These are phyloP conservation scores for Pleurotus salmoneostramineus DNA, from an alignment of 768 basidiomycete genomes.

Conservation along the genomic window DNA sequence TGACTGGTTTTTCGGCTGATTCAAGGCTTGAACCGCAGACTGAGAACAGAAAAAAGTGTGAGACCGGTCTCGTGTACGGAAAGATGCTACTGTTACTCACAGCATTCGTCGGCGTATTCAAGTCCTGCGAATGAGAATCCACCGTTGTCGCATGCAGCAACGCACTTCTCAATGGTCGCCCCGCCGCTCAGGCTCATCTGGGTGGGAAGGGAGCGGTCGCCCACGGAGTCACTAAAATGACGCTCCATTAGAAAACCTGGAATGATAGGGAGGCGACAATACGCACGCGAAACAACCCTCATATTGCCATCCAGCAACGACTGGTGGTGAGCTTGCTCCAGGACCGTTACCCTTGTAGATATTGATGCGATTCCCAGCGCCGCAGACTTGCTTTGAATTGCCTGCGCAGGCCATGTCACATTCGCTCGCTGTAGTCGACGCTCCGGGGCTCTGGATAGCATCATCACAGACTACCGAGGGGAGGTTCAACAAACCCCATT, in stretches of 20 bases:
- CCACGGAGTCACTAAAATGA: not conserved
- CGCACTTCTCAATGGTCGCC: slow-evolving; percentile 35
- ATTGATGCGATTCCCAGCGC: slow-evolving; percentile 39
- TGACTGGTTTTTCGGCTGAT: not conserved
- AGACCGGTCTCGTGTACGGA: not conserved
- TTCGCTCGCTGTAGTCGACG: slow-evolving; percentile 14
- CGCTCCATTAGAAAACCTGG: too few relatives aligned
- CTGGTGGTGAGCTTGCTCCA: slow-evolving; percentile 8
- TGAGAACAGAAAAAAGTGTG: not conserved
- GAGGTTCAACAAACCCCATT: not conserved
- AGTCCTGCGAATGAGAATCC: slow-evolving; percentile 37
- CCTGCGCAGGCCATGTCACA: slow-evolving; percentile 45
- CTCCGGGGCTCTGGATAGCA: not conserved
- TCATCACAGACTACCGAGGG: not conserved
- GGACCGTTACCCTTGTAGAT: slow-evolving; percentile 37
- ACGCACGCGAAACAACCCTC: not conserved
- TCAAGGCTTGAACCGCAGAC: not conserved
- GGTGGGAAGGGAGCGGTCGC: not conserved
- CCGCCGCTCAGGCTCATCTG: not conserved
- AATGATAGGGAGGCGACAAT: not conserved
- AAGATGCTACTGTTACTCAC: not conserved
- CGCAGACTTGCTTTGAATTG: slow-evolving; percentile 37
- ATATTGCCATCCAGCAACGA: not conserved
- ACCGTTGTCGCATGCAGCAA: slow-evolving; percentile 29
- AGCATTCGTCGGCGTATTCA: slow-evolving; percentile 25